phyloP scores from a whole-genome alignment of 1,139 yeast species.

The Zygosaccharomyces sapae region DNA sequence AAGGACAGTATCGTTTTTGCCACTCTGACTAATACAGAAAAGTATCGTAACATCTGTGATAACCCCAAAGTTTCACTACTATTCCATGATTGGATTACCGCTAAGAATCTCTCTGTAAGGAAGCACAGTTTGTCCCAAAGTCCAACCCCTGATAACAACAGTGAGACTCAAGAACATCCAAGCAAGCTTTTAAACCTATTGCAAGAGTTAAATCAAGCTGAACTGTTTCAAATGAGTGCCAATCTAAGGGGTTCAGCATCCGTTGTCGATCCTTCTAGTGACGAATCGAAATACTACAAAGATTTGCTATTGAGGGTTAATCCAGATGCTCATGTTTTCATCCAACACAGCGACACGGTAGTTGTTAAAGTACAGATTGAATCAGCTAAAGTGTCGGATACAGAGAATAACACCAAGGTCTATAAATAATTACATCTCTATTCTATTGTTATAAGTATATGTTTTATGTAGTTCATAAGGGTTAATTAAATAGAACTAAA shows the following conservation, averaged over 20 bases:
- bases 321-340: conserved; percentile 67
- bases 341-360: conserved; percentile 58
- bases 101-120: conserved; percentile 40
- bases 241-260: conserved; percentile 71
- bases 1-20: conserved; percentile 58
- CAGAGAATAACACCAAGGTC: conserved; percentile 55
- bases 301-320: conserved; percentile 54
- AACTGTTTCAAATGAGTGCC: conserved; percentile 70
- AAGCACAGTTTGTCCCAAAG: conserved; percentile 25
- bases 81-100: conserved; percentile 84
- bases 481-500: neutral
- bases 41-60: conserved; percentile 57
- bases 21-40: conserved; percentile 64
- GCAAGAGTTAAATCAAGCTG: conserved; percentile 68
- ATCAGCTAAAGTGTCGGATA: conserved; percentile 77
- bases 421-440: conserved; percentile 37
- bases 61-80: conserved; percentile 80
- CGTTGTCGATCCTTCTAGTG: conserved; percentile 42
- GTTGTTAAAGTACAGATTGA: conserved; percentile 61
- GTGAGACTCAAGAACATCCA: conserved; percentile 15
- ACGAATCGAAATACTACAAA: conserved; percentile 53
- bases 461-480: neutral
- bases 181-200: conserved; percentile 53
- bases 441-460: neutral
- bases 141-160: conserved; percentile 16